phyloP scores from a whole-genome alignment of 257 asterid species.

The Solanum chmielewskii region DNA sequence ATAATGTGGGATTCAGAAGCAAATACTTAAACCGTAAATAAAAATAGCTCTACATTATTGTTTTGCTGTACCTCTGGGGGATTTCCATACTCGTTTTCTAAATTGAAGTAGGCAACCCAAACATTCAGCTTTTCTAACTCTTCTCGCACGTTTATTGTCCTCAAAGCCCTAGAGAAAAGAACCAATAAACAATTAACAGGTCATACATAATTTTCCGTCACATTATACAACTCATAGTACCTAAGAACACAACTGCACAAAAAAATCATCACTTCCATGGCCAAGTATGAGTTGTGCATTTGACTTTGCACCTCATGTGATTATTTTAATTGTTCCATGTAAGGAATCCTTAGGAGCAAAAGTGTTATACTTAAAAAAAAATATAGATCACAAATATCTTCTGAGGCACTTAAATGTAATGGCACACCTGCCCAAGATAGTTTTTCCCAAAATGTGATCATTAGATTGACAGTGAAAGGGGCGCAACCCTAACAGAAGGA shows the following conservation, averaged over 20 bases:
- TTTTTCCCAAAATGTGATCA: not conserved
- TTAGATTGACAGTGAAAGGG: not conserved
- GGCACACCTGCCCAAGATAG: not conserved
- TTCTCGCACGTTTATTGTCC: conserved; percentile 71
- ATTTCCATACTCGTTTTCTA: conserved; percentile 80
- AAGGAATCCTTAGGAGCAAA: not conserved
- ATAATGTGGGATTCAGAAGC: not conserved
- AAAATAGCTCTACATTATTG: not conserved
- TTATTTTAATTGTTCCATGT: not conserved
- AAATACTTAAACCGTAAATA: not conserved
- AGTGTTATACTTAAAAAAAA: too few relatives aligned
- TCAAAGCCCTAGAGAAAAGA: conserved; percentile 63
- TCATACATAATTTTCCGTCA: not conserved
- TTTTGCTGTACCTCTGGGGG: conserved; percentile 71
- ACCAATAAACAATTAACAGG: not conserved
- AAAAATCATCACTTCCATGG: not conserved
- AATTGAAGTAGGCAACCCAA: conserved; percentile 90
- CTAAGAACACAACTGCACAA: not conserved
- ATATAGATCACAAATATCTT: not conserved
- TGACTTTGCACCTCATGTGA: not conserved
- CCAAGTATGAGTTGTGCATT: not conserved
- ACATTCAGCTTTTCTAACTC: conserved; percentile 88
- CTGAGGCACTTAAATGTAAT: not conserved
- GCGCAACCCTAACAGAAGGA: not conserved
- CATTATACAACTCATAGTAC: not conserved